These are phyloP conservation scores for Carex pumila DNA, from an alignment of 176 grass and related monocot genomes.

Conservation along the genomic window DNA sequence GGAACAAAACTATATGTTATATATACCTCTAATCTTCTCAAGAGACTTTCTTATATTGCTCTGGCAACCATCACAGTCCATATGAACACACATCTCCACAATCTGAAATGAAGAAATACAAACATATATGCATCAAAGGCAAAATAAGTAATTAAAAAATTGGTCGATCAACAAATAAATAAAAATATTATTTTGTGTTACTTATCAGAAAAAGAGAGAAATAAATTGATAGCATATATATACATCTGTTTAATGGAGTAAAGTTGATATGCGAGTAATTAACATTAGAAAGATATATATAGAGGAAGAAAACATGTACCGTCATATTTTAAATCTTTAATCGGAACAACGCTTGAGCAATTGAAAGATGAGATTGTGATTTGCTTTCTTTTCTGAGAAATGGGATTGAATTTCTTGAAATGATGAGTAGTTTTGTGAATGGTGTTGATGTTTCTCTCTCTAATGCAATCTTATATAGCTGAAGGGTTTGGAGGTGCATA, in stretches of 20 bases:
- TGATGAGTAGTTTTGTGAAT: neutral
- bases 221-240: too few species aligned
- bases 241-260: neutral
- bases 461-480: constrained; percentile 1
- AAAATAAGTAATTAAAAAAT: constrained; percentile 2
- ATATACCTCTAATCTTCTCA: constrained; percentile 49
- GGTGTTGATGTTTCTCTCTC: neutral
- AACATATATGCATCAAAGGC: neutral
- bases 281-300: neutral
- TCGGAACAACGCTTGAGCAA: neutral
- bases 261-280: neutral
- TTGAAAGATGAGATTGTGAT: neutral
- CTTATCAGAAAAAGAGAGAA: too few species aligned
- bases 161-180: neutral
- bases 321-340: constrained; percentile 18
- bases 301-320: constrained; percentile 12
- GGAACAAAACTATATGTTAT: neutral
- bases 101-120: constrained; percentile 31
- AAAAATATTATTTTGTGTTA: too few species aligned
- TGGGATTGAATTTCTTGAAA: neutral
- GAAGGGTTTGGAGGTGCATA: neutral
- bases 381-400: neutral
- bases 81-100: constrained; percentile 88
- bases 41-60: constrained; percentile 77
- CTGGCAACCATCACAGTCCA: constrained; percentile 85